Percentiles rank a stretch among this genome's conserved stretches.
These are phyloP conservation scores for Coprinopsis marcescibilis DNA, from an alignment of 768 basidiomycete genomes.

Conservation along the genomic window DNA sequence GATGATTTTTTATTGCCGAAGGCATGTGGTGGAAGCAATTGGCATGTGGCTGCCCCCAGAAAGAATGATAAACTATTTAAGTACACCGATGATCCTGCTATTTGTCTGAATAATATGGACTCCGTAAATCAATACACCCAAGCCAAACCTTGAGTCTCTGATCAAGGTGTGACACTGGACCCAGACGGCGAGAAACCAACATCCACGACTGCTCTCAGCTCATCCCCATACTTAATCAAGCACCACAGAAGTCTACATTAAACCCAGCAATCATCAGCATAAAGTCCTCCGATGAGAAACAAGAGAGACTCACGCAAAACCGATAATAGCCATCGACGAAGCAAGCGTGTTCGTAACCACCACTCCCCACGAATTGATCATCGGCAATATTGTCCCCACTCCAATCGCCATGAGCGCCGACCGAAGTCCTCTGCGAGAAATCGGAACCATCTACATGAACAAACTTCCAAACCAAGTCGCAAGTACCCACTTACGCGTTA, in stretches of 20 bases:
- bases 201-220: conserved; percentile 26
- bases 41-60: too few relatives aligned
- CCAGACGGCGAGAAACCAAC: not conserved
- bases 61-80: too few relatives aligned
- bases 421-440: conserved; percentile 23
- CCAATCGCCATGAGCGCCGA: conserved; percentile 27
- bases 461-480: not conserved
- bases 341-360: conserved; percentile 33
- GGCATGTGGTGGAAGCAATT: too few relatives aligned
- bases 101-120: too few relatives aligned
- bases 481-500: conserved; percentile 32
- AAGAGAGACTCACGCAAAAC: conserved; percentile 33
- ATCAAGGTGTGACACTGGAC: too few relatives aligned
- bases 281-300: not conserved
- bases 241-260: conserved; percentile 35
- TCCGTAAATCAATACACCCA: too few relatives aligned
- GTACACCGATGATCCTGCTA: too few relatives aligned
- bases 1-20: too few relatives aligned
- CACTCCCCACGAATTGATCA: conserved; percentile 39
- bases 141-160: too few relatives aligned
- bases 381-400: conserved; percentile 33
- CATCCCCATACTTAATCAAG: conserved; percentile 40
- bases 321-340: conserved; percentile 33
- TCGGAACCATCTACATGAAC: not conserved
- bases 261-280: not conserved